A percentile compares a stretch with the other conserved stretches of the same genome.
phyloP scores from a whole-genome alignment of 495 filamentous ascomycete species.

The Aspergillus ellipticus region DNA sequence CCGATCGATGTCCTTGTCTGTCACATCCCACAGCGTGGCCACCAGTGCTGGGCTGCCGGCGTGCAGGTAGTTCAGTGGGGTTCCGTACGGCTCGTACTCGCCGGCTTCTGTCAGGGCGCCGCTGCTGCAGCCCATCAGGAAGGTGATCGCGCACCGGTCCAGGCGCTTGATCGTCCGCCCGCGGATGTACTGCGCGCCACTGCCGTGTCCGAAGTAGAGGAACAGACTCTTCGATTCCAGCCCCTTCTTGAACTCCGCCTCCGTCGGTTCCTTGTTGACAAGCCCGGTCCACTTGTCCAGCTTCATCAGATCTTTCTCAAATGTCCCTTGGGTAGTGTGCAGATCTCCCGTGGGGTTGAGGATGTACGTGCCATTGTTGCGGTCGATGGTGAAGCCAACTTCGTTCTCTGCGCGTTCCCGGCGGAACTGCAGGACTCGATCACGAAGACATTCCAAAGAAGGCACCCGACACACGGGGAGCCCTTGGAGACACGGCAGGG shows the following conservation, averaged over 20 bases:
- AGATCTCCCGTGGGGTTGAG: slow-evolving; percentile 86
- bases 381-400: slow-evolving; percentile 45
- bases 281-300: slow-evolving; percentile 64
- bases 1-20: slow-evolving; percentile 92
- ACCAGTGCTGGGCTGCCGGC: slow-evolving; percentile 80
- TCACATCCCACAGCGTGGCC: slow-evolving; percentile 95
- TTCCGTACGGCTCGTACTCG: slow-evolving; percentile 84
- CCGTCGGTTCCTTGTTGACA: slow-evolving; percentile 62
- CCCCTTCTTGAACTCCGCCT: slow-evolving; percentile 66
- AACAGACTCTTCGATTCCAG: slow-evolving; percentile 63
- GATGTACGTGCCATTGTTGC: slow-evolving; percentile 69
- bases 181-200: slow-evolving; percentile 90
- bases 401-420: slow-evolving; percentile 23
- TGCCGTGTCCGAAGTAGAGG: slow-evolving; percentile 94
- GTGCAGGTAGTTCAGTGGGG: slow-evolving; percentile 85
- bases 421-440: slow-evolving; percentile 55
- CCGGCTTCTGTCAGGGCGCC: slow-evolving; percentile 75
- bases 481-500: slow-evolving; percentile 77
- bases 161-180: slow-evolving; percentile 73
- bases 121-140: slow-evolving; percentile 90
- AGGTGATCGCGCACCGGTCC: slow-evolving; percentile 70
- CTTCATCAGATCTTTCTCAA: slow-evolving; percentile 56
- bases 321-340: slow-evolving; percentile 68
- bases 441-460: slow-evolving; percentile 73
- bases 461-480: slow-evolving; percentile 79